A percentile compares a stretch with the other conserved stretches of the same genome.
Evolutionary conservation across 257 asterid genomes (phyloP).

Genomic region (Vinca minor): DNA sequence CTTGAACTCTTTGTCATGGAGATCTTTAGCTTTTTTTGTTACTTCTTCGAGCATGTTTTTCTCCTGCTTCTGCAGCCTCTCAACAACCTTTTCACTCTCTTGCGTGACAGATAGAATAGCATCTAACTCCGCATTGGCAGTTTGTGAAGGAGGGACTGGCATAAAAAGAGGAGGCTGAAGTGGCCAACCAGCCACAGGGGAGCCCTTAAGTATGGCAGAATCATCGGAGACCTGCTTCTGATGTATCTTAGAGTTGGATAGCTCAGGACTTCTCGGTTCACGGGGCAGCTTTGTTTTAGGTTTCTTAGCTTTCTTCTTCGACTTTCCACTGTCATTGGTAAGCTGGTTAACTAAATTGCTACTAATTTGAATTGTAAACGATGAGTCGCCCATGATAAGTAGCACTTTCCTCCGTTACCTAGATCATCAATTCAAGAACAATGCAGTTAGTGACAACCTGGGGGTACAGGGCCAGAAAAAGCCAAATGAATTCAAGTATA

Average conservation of each 20-base stretch:
- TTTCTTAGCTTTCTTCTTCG: conserved; percentile 60
- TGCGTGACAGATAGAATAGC: conserved; percentile 55
- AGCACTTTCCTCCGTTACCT: conserved; percentile 23
- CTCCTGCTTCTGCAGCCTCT: conserved; percentile 73
- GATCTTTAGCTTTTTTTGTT: conserved; percentile 78
- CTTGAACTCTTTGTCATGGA: conserved; percentile 85
- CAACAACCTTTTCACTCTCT: conserved; percentile 69
- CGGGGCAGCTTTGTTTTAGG: conserved; percentile 43
- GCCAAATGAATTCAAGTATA: no score
- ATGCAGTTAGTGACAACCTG: no score
- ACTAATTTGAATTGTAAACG: conserved; percentile 76
- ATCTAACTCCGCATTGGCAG: conserved; percentile 50
- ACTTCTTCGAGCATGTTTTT: conserved; percentile 72
- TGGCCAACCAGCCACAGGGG: conserved; percentile 63
- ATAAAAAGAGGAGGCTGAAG: conserved; percentile 52
- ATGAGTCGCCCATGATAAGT: conserved; percentile 55
- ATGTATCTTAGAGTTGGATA: conserved; percentile 22
- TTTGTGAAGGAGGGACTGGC: conserved; percentile 41
- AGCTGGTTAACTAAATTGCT: conserved; percentile 58
- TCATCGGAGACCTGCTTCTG: conserved; percentile 36
- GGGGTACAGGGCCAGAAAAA: no score
- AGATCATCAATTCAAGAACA: conserved; percentile 4
- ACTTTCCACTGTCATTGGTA: conserved; percentile 48
- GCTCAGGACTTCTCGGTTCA: conserved; percentile 22
- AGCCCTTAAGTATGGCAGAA: conserved; percentile 28